Evolutionary conservation across 75 land plant genomes (phyloP).

Genomic region (Pinus taeda): DNA sequence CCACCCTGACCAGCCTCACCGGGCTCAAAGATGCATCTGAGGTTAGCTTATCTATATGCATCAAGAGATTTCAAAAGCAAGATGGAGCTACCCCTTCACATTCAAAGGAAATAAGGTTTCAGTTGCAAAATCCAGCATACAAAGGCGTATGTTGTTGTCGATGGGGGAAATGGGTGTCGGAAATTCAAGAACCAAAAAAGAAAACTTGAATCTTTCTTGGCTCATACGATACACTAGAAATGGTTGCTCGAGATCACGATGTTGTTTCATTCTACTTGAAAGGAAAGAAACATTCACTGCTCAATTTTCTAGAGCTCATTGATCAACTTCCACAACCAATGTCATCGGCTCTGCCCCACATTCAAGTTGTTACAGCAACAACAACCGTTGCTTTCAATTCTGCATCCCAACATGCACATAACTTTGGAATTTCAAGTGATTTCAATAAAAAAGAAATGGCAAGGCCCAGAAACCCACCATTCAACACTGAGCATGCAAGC

Average conservation of each 20-base stretch:
- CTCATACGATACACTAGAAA: constrained; percentile 31
- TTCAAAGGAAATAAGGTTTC: too few species aligned
- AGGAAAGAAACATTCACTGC: constrained; percentile 14
- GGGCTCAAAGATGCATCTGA: too few species aligned
- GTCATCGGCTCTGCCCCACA: constrained; percentile 8
- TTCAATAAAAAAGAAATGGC: too few species aligned
- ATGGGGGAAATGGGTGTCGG: constrained; percentile 43
- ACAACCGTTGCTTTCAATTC: constrained; percentile 6
- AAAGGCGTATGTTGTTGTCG: constrained; percentile 24
- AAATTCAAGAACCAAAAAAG: constrained; percentile 38
- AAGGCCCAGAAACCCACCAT: too few species aligned
- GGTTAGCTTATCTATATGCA: too few species aligned
- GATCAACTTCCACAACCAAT: constrained; percentile 1
- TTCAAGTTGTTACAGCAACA: constrained; percentile 23
- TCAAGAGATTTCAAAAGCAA: too few species aligned
- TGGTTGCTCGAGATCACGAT: constrained; percentile 41
- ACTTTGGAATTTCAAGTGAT: too few species aligned
- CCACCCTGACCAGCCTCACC: too few species aligned
- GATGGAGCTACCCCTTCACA: neutral
- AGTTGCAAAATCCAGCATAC: constrained; percentile 6
- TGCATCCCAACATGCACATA: too few species aligned
- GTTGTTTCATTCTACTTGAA: constrained; percentile 23
- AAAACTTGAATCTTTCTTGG: constrained; percentile 41
- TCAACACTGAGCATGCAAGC: too few species aligned
- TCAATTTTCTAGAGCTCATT: constrained; percentile 29